Base-by-base conservation (phyloP, 805 yeast genomes). In the Lachancea nothofagi region DNA sequence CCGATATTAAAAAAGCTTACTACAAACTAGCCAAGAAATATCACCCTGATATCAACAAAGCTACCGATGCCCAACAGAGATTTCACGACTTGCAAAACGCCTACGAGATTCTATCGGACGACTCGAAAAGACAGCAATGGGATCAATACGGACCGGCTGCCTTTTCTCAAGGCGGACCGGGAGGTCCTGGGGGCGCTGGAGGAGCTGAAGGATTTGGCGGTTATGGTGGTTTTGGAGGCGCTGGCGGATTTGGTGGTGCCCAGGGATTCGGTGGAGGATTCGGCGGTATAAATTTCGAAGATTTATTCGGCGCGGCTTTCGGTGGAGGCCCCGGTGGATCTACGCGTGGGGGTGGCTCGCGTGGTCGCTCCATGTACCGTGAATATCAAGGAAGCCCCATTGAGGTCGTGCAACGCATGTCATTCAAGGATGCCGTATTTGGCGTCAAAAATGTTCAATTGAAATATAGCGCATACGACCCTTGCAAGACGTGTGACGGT, bases 31-130 rank as follows among this genome's bases (percentile, higher is more conserved):
- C 97, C 12, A 93, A 93, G 63, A 76, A 90, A 61, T 88, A 70
- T 62, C 99, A 93, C 63, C 99, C 99, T 0, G 99, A 93, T 67
- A 85, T 93, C 32, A 93, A 90, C 63, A 93, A 90, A 63, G 96
- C 85, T 47, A 75, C 77, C 19, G 90, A 75, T 14, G 93, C 97
- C 0, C 95, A 90, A 53, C 77, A 78, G 56, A 79, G 79, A 61
- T 93, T 93, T 67, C 97, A 93, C 56, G 86, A 84, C 54, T 75
- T 93, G 48, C 97, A 90, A 58, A 93, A 84, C 48, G 94, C 97
- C 1, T 93, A 94, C 57, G 99, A 93, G 63, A 77, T 93, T 26
- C 70, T 93, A 55, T 79, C 87, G 32, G 94, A 88, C 59, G 83
- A 86, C 39, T 76, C 75, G 15, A 90, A 90, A 71, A 77, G 87